phyloP scores from a whole-genome alignment of 306 rosid genomes.

The Sicyos edulis region DNA sequence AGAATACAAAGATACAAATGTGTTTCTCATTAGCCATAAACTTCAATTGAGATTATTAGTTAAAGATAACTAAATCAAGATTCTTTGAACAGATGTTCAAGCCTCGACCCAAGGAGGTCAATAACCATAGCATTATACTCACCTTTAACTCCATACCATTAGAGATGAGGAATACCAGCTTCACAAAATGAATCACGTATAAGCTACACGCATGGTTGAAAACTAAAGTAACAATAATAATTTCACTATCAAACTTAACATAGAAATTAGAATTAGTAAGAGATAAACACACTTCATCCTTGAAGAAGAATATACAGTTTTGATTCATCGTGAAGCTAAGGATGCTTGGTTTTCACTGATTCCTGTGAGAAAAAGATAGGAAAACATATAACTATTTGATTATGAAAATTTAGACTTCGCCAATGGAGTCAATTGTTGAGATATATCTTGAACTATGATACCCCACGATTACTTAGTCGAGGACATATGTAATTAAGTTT shows the following conservation, averaged over 20 bases:
- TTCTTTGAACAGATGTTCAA: too few relatives aligned
- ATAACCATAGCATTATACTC: too few relatives aligned
- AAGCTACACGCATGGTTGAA: not conserved
- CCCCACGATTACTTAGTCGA: too few relatives aligned
- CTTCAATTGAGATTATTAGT: too few relatives aligned
- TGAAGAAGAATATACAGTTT: slow-evolving; percentile 92
- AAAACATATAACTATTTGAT: not conserved
- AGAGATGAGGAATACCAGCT: too few relatives aligned
- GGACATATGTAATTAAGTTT: too few relatives aligned
- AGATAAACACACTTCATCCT: slow-evolving; percentile 78
- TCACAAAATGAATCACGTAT: slow-evolving; percentile 17
- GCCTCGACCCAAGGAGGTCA: too few relatives aligned
- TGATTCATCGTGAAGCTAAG: slow-evolving; percentile 95
- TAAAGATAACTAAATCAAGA: too few relatives aligned
- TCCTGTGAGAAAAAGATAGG: slow-evolving; percentile 45
- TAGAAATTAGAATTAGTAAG: slow-evolving; percentile 2
- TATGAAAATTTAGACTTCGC: not conserved
- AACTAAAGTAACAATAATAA: not conserved
- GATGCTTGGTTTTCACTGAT: slow-evolving; percentile 88
- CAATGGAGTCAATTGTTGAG: not conserved
- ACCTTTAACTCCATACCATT: too few relatives aligned
- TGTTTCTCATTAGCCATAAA: too few relatives aligned
- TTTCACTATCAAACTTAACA: not conserved
- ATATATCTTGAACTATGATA: too few relatives aligned
- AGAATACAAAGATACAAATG: too few relatives aligned